phyloP scores from a whole-genome alignment of 345 rosid genomes.

The Euphorbia tirucalli region DNA sequence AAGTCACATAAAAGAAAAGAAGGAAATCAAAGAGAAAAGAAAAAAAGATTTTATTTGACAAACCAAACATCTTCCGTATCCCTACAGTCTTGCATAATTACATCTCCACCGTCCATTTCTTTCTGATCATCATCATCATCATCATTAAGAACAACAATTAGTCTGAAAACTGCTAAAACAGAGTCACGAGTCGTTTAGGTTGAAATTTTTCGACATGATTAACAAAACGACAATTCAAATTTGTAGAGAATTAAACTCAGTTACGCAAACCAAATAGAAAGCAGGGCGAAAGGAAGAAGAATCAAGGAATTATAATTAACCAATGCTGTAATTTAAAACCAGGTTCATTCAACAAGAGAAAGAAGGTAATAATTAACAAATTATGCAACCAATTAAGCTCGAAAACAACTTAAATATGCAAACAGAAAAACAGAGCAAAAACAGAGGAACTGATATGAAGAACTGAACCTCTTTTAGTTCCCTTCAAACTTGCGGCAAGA shows the following conservation, averaged over 20 bases:
- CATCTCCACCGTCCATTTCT: constrained; percentile 1
- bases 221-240: not conserved
- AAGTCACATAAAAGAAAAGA: not conserved
- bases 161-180: not conserved
- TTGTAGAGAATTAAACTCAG: not conserved
- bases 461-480: constrained; percentile 14
- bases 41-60: too few species aligned
- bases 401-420: not conserved
- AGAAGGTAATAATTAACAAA: too few species aligned
- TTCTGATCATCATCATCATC: not conserved
- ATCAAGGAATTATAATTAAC: too few species aligned
- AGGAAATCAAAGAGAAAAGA: too few species aligned
- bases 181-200: not conserved
- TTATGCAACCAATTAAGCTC: too few species aligned
- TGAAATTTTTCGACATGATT: not conserved
- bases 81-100: not conserved
- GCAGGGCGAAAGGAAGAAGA: too few species aligned
- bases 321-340: too few species aligned
- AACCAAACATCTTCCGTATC: not conserved
- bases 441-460: not conserved
- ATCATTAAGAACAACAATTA: not conserved
- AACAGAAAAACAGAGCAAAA: not conserved
- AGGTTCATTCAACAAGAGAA: too few species aligned
- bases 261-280: not conserved
- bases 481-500: constrained; percentile 13